A percentile compares a stretch with the other conserved stretches of the same genome.
phyloP scores from a whole-genome alignment of 768 basidiomycete species.

The Psilocybe cubensis region DNA sequence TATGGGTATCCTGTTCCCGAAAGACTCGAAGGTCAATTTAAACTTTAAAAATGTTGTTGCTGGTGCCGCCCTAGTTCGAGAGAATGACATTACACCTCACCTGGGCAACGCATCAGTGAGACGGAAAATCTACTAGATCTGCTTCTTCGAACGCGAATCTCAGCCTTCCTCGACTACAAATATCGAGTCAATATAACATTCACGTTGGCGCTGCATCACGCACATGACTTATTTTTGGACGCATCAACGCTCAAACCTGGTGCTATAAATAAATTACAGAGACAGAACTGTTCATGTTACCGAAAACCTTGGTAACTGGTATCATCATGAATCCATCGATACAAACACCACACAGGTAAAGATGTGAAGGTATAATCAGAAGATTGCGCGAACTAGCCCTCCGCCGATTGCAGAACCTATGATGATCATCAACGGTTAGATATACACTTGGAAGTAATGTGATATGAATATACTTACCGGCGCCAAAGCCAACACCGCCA shows the following conservation, averaged over 20 bases:
- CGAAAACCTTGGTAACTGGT: not conserved
- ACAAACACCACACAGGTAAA: not conserved
- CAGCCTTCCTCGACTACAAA: too few species aligned
- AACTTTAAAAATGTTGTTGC: too few species aligned
- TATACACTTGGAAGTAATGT: not conserved
- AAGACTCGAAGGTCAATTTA: too few species aligned
- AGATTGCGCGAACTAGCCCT: conserved; percentile 23
- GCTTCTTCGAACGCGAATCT: too few species aligned
- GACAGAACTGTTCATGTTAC: not conserved
- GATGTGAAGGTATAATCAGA: conserved; percentile 3
- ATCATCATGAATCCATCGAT: not conserved
- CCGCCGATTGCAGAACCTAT: conserved; percentile 23
- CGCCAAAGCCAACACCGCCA: conserved; percentile 79
- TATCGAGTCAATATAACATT: too few species aligned
- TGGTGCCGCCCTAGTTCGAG: too few species aligned
- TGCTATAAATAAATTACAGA: not conserved
- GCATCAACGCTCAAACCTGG: not conserved
- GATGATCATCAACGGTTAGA: not conserved
- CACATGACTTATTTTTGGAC: not conserved
- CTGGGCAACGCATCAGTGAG: too few species aligned
- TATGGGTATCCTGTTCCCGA: too few species aligned
- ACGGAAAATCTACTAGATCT: too few species aligned
- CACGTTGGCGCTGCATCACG: too few species aligned
- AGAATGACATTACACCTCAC: too few species aligned
- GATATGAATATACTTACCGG: conserved; percentile 46